phyloP scores from a whole-genome alignment of 805 yeast species.

The Yarrowia phangngaensis region DNA sequence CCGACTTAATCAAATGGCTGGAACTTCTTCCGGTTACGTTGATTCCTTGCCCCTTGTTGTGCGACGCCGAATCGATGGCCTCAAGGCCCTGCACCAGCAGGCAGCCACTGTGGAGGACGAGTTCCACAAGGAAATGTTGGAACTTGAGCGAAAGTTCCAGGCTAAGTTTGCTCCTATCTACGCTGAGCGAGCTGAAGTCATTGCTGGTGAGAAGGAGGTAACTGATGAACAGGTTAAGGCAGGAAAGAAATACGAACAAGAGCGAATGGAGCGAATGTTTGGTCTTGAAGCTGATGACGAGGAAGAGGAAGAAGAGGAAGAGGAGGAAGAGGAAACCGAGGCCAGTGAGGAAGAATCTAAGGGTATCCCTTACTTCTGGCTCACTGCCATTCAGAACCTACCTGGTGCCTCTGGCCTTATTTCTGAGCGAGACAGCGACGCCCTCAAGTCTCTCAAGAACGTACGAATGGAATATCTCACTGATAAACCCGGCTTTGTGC shows the following conservation, averaged over 20 bases:
- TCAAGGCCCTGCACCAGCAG: slow-evolving; percentile 74
- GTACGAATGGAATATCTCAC: slow-evolving; percentile 69
- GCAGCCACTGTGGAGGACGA: slow-evolving; percentile 83
- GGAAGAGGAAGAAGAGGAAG: slow-evolving; percentile 40
- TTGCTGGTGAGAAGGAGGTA: slow-evolving; percentile 74
- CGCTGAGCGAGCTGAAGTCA: slow-evolving; percentile 64
- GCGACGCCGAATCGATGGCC: slow-evolving; percentile 71
- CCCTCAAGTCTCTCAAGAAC: slow-evolving; percentile 62
- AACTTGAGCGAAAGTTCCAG: slow-evolving; percentile 76
- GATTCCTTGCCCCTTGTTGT: slow-evolving; percentile 68
- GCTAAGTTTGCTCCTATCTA: slow-evolving; percentile 71
- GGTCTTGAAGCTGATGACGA: slow-evolving; percentile 45
- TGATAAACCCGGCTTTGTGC: slow-evolving; percentile 77
- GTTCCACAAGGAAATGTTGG: slow-evolving; percentile 83
- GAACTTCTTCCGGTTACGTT: slow-evolving; percentile 82
- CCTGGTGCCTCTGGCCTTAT: slow-evolving; percentile 76
- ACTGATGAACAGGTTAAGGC: slow-evolving; percentile 68
- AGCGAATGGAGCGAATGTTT: slow-evolving; percentile 45
- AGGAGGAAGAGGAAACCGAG: slow-evolving; percentile 45
- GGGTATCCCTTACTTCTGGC: slow-evolving; percentile 95
- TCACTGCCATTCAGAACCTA: slow-evolving; percentile 88
- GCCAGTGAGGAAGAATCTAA: slow-evolving; percentile 47
- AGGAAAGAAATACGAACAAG: slow-evolving; percentile 60
- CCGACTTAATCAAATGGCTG: slow-evolving; percentile 76
- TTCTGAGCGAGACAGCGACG: slow-evolving; percentile 85